Base-by-base conservation (phyloP, 208 protist species). In the Leishmania aethiopica region DNA sequence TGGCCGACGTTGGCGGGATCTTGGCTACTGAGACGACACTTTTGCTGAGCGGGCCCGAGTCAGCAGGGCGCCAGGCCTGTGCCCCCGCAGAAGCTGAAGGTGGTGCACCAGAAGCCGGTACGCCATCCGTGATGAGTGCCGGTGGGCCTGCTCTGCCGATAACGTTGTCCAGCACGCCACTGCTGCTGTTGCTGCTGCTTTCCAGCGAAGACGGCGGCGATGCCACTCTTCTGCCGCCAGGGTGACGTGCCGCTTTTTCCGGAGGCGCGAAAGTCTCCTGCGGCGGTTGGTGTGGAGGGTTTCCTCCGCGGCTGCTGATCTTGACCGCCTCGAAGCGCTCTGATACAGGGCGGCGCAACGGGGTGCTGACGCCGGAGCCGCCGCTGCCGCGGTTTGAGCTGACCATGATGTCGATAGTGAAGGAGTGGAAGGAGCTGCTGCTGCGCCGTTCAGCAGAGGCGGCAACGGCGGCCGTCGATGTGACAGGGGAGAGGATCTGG, bases 341-440 rank as follows among this genome's bases (percentile, higher is more conserved):
- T 45, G 80, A 90, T 53, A 90, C 75, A 74, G 84, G 84, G 59
- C 84, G 87, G 69, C 84, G 84, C 78, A 88, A 75, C 60, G 86
- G 83, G 19, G 86, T 87, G 70, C 67, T 72, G 59, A 74, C 2
- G 19, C 51, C 42, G 49, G 55, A 45, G 62, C 45, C 42, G 64
- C n/a, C 57, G 35, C 75, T 49, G 25, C 70, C 53, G n/a, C 80
- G 53, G 37, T 70, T 82, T 8, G 71, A 45, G 75, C 82, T 86
- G 57, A 37, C 59, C 15, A 70, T 15, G 55, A 64, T 28, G 3
- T 84, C 81, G 17, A 77, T 37, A 57, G 11, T 53, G 42, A 79
- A 69, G 75, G 80, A 10, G 42, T 49, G 80, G 25, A 70, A 42
- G 45, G 66, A 71, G 78, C 73, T 67, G 64, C 77, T 82, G 64